Evolutionary conservation across 2,329 filamentous ascomycete genomes (phyloP).

Genomic region (Aspergillus sp.): DNA sequence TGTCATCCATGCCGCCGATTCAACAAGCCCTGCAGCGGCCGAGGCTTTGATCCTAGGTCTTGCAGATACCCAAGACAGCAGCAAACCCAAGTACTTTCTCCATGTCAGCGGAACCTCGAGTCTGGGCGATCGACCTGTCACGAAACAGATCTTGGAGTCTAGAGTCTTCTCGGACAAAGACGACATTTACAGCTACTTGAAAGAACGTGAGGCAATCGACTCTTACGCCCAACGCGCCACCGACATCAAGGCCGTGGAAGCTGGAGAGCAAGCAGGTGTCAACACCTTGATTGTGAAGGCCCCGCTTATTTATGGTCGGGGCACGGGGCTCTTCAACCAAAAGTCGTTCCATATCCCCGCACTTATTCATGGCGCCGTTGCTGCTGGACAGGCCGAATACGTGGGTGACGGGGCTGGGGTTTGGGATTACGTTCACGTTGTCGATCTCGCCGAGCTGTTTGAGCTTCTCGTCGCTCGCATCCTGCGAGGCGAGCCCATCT

Average conservation of each 20-base stretch:
- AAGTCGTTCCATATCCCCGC: constrained; percentile 45
- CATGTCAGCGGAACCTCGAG: constrained; percentile 32
- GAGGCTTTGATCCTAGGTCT: constrained; percentile 47
- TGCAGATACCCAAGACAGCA: constrained; percentile 38
- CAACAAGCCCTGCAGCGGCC: constrained; percentile 39
- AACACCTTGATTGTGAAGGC: constrained; percentile 49
- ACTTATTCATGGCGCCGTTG: constrained; percentile 31
- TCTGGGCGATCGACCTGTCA: constrained; percentile 44
- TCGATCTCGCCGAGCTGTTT: constrained; percentile 46
- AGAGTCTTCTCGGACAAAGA: constrained; percentile 46
- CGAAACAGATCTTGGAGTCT: constrained; percentile 27
- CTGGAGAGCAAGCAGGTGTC: constrained; percentile 41
- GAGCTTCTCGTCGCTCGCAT: constrained; percentile 31
- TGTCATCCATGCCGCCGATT: constrained; percentile 46
- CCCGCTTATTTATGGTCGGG: constrained; percentile 48
- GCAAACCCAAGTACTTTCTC: constrained; percentile 39
- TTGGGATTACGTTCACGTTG: constrained; percentile 49
- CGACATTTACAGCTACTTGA: constrained; percentile 46
- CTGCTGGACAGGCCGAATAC: constrained; percentile 30
- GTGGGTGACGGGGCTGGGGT: constrained; percentile 39
- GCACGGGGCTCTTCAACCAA: constrained; percentile 27
- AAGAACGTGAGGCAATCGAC: constrained; percentile 35
- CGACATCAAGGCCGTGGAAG: constrained; percentile 45
- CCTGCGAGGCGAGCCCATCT: constrained; percentile 30
- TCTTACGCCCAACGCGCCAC: constrained; percentile 46